Conservation (phyloP, 2,329 filamentous ascomycete genomes). For the Trichophaea hybrida region DNA sequence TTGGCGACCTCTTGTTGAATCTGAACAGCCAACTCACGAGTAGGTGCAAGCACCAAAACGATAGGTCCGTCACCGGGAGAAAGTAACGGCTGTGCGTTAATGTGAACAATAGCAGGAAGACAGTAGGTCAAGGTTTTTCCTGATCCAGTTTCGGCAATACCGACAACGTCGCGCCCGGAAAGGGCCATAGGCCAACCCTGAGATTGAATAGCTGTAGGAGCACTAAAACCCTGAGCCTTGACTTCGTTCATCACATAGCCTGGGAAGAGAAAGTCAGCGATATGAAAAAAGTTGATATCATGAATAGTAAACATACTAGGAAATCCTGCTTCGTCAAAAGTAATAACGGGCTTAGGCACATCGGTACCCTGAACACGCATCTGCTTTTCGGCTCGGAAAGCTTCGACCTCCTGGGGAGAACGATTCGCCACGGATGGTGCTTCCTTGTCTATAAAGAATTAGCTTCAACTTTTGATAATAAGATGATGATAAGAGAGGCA, state of each 20-base stretch:
- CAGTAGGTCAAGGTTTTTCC: constrained; percentile 99
- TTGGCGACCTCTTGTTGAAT: constrained; percentile 98
- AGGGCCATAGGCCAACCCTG: constrained; percentile 99
- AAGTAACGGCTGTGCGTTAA: constrained; percentile 95
- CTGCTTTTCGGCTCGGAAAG: constrained; percentile 70
- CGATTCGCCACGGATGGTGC: constrained; percentile 62
- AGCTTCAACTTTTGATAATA: not conserved
- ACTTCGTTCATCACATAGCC: constrained; percentile 95
- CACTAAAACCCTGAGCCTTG: constrained; percentile 90
- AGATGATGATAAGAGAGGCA: not conserved
- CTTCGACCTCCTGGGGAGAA: constrained; percentile 64
- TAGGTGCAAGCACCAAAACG: constrained; percentile 87
- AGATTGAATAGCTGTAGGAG: constrained; percentile 89
- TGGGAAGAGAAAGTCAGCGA: constrained; percentile 8
- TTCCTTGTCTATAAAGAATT: constrained; percentile 55
- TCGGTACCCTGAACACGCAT: constrained; percentile 69
- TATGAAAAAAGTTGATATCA: not conserved
- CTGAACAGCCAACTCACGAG: constrained; percentile 93
- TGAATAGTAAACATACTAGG: constrained; percentile 37
- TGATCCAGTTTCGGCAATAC: constrained; percentile 97
- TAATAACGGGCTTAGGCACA: constrained; percentile 87
- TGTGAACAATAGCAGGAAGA: constrained; percentile 94
- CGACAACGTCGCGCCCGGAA: constrained; percentile 92
- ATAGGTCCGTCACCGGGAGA: constrained; percentile 92
- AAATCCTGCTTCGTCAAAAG: constrained; percentile 95